These are phyloP conservation scores for Ophiognomonia clavigignenti-juglandacearum DNA, from an alignment of 2,329 filamentous ascomycete species.

Conservation along the genomic window DNA sequence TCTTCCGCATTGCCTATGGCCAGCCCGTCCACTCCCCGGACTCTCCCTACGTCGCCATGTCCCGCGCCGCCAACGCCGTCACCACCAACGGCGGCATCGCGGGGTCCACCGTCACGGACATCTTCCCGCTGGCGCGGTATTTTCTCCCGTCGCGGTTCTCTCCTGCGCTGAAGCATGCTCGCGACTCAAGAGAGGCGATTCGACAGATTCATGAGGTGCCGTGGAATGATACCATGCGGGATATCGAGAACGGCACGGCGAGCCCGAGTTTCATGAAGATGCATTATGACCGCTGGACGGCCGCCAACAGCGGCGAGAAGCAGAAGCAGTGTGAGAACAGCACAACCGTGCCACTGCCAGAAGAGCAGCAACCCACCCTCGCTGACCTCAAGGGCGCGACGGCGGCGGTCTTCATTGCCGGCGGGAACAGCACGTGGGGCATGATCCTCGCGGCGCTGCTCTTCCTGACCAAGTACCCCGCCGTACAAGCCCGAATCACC, in stretches of 20 bases:
- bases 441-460: slow-evolving; percentile 37
- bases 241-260: slow-evolving; percentile 28
- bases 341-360: too few relatives aligned
- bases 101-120: slow-evolving; percentile 38
- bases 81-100: slow-evolving; percentile 26
- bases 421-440: slow-evolving; percentile 40
- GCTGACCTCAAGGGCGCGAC: slow-evolving; percentile 45
- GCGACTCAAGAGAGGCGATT: slow-evolving; percentile 28
- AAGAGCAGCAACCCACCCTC: slow-evolving; percentile 30
- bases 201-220: slow-evolving; percentile 38
- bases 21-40: slow-evolving; percentile 19
- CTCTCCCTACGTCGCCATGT: slow-evolving; percentile 22
- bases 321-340: too few relatives aligned
- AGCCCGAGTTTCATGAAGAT: slow-evolving; percentile 27
- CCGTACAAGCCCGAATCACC: slow-evolving; percentile 41
- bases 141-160: slow-evolving; percentile 32
- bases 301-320: slow-evolving; percentile 22
- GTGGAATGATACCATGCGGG: slow-evolving; percentile 26
- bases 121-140: slow-evolving; percentile 39
- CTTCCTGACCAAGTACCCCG: slow-evolving; percentile 36
- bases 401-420: slow-evolving; percentile 42
- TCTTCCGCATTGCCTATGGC: slow-evolving; percentile 22
- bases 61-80: slow-evolving; percentile 19
- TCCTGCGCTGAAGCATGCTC: slow-evolving; percentile 20
- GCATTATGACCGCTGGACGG: slow-evolving; percentile 24